Evolutionary conservation across 1,139 yeast genomes (phyloP).

Genomic region (Pichia sp.): DNA sequence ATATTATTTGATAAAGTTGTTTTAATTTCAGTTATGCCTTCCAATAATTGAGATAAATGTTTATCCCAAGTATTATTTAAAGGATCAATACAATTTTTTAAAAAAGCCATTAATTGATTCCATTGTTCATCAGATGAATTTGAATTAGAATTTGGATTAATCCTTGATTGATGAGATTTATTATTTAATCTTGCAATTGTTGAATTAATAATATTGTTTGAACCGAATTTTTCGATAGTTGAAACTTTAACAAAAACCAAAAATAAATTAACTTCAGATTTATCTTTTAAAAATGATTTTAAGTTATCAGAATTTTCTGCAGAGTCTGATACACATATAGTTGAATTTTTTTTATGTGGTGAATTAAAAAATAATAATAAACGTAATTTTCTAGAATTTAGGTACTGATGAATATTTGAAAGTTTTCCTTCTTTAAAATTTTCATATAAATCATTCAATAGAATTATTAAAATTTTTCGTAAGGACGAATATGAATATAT

Average conservation of each 20-base stretch:
- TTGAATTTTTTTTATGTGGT: too few relatives aligned
- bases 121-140: too few relatives aligned
- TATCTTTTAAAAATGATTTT: background rate
- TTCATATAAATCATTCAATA: too few relatives aligned
- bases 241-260: slow-evolving; percentile 12
- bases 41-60: slow-evolving; percentile 1
- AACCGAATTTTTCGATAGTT: background rate
- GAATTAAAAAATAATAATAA: too few relatives aligned
- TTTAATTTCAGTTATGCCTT: slow-evolving; percentile 5
- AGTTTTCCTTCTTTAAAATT: too few relatives aligned
- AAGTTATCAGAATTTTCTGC: too few relatives aligned
- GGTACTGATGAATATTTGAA: too few relatives aligned
- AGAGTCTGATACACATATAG: too few relatives aligned
- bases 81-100: slow-evolving; percentile 6
- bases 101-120: too few relatives aligned
- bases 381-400: too few relatives aligned
- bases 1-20: slow-evolving; percentile 2
- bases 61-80: slow-evolving; percentile 1
- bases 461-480: background rate
- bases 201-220: background rate
- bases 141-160: too few relatives aligned
- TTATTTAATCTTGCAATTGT: background rate
- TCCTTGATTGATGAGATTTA: too few relatives aligned
- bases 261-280: background rate
- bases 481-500: background rate